Conservation (phyloP, 2,329 filamentous ascomycete species). For the Ophiostoma triangulosporum region DNA sequence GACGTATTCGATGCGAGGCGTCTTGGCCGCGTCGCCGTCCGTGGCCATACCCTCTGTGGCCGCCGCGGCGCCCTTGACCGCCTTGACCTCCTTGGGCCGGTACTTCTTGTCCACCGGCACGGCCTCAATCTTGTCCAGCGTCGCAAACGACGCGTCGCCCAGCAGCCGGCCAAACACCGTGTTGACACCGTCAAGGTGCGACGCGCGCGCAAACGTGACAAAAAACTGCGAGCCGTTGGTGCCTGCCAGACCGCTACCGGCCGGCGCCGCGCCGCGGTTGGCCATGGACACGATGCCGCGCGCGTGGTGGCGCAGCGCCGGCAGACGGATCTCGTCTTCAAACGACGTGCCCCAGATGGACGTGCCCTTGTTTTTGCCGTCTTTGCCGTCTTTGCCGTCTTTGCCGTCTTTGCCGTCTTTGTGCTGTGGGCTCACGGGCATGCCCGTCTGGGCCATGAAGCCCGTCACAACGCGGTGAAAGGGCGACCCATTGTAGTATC, state of each 20-base stretch:
- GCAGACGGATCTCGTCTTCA: conserved; percentile 62
- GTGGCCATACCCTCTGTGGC: not conserved
- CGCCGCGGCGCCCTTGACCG: not conserved
- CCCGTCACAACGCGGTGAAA: conserved; percentile 69
- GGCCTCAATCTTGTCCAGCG: conserved; percentile 57
- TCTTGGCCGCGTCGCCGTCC: not conserved
- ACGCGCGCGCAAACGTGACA: conserved; percentile 60
- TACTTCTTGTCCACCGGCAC: conserved; percentile 67
- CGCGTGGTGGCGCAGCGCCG: conserved; percentile 52
- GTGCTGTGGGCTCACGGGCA: conserved; percentile 33
- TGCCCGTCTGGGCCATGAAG: conserved; percentile 73
- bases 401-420: conserved; percentile 30
- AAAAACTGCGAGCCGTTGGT: conserved; percentile 77
- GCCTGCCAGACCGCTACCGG: conserved; percentile 27
- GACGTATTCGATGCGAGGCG: conserved; percentile 6
- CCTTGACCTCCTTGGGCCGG: conserved; percentile 46
- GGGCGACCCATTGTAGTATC: conserved; percentile 60
- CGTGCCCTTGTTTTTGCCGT: conserved; percentile 34
- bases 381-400: conserved; percentile 30
- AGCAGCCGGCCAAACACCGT: conserved; percentile 69
- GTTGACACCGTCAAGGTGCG: conserved; percentile 72
- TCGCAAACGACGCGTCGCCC: conserved; percentile 48
- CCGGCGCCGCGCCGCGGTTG: conserved; percentile 43
- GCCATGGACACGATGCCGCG: conserved; percentile 66
- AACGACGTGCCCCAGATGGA: conserved; percentile 65